Evolutionary conservation across 2,329 filamentous ascomycete genomes (phyloP).

Genomic region (Xylaria sp.): DNA sequence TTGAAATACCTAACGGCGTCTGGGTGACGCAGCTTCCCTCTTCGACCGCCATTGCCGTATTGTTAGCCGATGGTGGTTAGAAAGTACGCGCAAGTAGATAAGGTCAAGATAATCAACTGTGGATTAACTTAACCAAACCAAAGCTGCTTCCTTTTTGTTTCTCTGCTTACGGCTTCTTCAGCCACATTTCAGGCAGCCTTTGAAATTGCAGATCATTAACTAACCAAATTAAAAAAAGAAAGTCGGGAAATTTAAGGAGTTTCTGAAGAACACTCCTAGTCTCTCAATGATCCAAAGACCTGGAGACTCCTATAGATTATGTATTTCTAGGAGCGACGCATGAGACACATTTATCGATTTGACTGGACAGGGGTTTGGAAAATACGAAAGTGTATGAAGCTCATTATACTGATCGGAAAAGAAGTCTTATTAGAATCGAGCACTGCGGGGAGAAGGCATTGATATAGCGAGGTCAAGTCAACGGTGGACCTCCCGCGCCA

Average conservation of each 20-base stretch:
- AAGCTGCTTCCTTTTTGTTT: too few relatives aligned
- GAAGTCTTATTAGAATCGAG: conserved; percentile 45
- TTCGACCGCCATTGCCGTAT: conserved; percentile 25
- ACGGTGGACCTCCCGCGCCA: conserved; percentile 35
- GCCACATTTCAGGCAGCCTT: not conserved
- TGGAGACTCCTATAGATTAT: not conserved
- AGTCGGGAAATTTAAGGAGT: not conserved
- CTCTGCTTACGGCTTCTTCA: not conserved
- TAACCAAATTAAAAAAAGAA: too few relatives aligned
- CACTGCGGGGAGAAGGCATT: conserved; percentile 40
- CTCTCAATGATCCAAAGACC: not conserved
- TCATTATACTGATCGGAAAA: conserved; percentile 26
- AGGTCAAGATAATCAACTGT: not conserved
- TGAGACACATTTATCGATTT: not conserved
- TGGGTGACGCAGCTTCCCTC: not conserved
- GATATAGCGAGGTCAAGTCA: conserved; percentile 37
- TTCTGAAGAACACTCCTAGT: too few relatives aligned
- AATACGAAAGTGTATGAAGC: not conserved
- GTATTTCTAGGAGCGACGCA: not conserved
- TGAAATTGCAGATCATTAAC: not conserved
- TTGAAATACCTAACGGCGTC: not conserved
- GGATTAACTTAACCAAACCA: not conserved
- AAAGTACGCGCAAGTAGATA: not conserved
- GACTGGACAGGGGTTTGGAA: not conserved
- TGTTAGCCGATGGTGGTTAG: not conserved